Evolutionary conservation across 345 rosid genomes (phyloP).

Genomic region (Ceriops decandra): DNA sequence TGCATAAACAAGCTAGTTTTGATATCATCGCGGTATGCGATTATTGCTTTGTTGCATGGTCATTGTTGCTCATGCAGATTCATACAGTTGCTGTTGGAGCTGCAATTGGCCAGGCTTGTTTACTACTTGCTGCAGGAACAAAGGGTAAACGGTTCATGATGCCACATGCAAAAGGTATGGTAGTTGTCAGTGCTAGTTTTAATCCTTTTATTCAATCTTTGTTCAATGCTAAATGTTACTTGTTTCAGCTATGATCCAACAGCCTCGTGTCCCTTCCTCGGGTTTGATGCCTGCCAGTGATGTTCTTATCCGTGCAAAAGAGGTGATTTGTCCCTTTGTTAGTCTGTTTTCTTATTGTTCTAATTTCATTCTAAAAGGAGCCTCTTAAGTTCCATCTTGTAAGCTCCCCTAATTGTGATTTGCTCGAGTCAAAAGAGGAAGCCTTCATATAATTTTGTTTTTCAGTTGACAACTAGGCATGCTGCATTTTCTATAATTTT

Average conservation of each 20-base stretch:
- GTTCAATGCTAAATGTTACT: conserved; percentile 15
- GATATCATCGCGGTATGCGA: not conserved
- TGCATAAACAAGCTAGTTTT: not conserved
- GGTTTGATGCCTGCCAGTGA: conserved; percentile 88
- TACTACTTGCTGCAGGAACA: conserved; percentile 78
- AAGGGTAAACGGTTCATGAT: conserved; percentile 82
- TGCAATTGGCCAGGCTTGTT: conserved; percentile 79
- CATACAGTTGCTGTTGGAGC: conserved; percentile 74
- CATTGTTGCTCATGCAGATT: conserved; percentile 43
- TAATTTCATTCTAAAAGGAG: not conserved
- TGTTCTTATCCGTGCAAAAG: conserved; percentile 77
- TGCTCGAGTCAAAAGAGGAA: not conserved
- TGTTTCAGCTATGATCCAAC: conserved; percentile 74
- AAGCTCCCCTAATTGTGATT: not conserved
- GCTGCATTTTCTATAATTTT: not conserved
- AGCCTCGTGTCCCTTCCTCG: conserved; percentile 77
- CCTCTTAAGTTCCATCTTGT: not conserved
- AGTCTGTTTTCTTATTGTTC: not conserved
- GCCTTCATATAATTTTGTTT: not conserved
- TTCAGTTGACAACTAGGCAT: not conserved
- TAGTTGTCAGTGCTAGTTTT: conserved; percentile 7
- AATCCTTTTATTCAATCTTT: not conserved
- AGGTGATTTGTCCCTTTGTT: conserved; percentile 43
- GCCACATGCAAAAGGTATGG: conserved; percentile 83
- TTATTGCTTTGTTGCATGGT: not conserved